A percentile compares a stretch with the other conserved stretches of the same genome.
These are phyloP conservation scores for Ceratobasidium sp. DNA, from an alignment of 1,284 basidiomycete genomes.

Conservation along the genomic window DNA sequence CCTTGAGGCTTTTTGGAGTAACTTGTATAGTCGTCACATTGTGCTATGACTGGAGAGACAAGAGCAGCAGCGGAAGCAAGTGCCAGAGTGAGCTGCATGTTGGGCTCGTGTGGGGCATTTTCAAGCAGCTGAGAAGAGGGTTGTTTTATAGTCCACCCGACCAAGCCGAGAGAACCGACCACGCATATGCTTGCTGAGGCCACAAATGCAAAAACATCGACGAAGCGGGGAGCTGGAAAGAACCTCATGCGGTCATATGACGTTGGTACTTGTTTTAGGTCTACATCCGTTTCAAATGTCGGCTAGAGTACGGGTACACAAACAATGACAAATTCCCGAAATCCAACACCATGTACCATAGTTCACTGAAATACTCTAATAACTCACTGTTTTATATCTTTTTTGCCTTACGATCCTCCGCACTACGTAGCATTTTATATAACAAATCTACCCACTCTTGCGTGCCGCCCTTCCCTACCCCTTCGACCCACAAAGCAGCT, in stretches of 20 bases:
- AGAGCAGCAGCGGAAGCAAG: slow-evolving; percentile 33
- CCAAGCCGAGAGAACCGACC: neutral
- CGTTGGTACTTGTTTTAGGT: slow-evolving; percentile 26
- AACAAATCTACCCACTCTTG: slow-evolving; percentile 44
- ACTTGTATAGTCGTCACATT: slow-evolving; percentile 49
- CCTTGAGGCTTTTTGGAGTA: slow-evolving; percentile 68
- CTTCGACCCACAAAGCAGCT: slow-evolving; percentile 40
- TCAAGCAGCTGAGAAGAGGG: neutral
- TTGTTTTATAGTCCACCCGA: neutral
- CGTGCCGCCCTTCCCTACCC: slow-evolving; percentile 37
- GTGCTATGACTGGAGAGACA: slow-evolving; percentile 20
- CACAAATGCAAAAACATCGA: slow-evolving; percentile 7
- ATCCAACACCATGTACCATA: neutral
- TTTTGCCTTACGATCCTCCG: neutral
- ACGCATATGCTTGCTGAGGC: slow-evolving; percentile 21
- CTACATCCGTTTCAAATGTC: slow-evolving; percentile 23
- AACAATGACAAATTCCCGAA: neutral
- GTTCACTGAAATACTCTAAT: neutral
- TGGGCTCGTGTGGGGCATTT: neutral
- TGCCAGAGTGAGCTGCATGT: slow-evolving; percentile 34
- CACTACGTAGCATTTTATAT: slow-evolving; percentile 28
- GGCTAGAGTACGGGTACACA: neutral
- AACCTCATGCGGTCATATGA: slow-evolving; percentile 19
- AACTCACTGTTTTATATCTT: slow-evolving; percentile 2
- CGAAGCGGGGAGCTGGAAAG: slow-evolving; percentile 9